A percentile compares a stretch with the other conserved stretches of the same genome.
Conservation (phyloP, 2,329 filamentous ascomycete genomes). For the Arthrobotrys pseudoclavata region DNA sequence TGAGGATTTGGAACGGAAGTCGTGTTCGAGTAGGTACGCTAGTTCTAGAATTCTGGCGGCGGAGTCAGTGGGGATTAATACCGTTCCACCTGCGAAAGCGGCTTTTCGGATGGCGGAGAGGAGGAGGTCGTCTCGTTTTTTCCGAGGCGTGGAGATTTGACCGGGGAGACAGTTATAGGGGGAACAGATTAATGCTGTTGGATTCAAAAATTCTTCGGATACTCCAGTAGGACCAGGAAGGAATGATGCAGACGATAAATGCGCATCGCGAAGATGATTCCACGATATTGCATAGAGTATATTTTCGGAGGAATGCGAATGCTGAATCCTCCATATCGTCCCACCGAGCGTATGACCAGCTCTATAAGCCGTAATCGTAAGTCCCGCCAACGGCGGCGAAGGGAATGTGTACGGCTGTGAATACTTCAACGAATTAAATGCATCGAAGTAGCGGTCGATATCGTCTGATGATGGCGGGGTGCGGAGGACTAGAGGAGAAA, state of each 20-base stretch:
- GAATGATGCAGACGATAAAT: slow-evolving; percentile 93
- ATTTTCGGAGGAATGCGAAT: slow-evolving; percentile 94
- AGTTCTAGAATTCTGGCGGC: slow-evolving; percentile 94
- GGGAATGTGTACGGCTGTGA: slow-evolving; percentile 91
- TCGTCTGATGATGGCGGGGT: slow-evolving; percentile 84
- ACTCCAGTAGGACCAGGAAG: slow-evolving; percentile 81
- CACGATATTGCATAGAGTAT: slow-evolving; percentile 98
- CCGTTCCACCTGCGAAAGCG: slow-evolving; percentile 85
- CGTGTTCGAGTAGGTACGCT: slow-evolving; percentile 90
- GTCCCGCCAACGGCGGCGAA: slow-evolving; percentile 68
- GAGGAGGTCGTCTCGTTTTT: slow-evolving; percentile 86
- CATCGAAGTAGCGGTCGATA: slow-evolving; percentile 90
- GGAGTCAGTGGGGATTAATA: slow-evolving; percentile 93
- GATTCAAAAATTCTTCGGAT: slow-evolving; percentile 91
- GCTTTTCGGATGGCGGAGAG: slow-evolving; percentile 82
- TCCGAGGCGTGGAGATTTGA: slow-evolving; percentile 78
- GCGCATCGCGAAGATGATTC: slow-evolving; percentile 97
- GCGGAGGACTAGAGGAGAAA: slow-evolving; percentile 69
- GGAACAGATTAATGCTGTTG: slow-evolving; percentile 93
- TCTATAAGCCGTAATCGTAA: slow-evolving; percentile 96
- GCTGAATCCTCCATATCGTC: slow-evolving; percentile 98
- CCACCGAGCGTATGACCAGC: slow-evolving; percentile 95
- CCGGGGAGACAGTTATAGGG: slow-evolving; percentile 81
- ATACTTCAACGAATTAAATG: slow-evolving; percentile 94
- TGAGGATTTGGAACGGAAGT: slow-evolving; percentile 78